Evolutionary conservation across 192 early-diverging fungal genomes (phyloP).

Genomic region (Podila verticillata): DNA sequence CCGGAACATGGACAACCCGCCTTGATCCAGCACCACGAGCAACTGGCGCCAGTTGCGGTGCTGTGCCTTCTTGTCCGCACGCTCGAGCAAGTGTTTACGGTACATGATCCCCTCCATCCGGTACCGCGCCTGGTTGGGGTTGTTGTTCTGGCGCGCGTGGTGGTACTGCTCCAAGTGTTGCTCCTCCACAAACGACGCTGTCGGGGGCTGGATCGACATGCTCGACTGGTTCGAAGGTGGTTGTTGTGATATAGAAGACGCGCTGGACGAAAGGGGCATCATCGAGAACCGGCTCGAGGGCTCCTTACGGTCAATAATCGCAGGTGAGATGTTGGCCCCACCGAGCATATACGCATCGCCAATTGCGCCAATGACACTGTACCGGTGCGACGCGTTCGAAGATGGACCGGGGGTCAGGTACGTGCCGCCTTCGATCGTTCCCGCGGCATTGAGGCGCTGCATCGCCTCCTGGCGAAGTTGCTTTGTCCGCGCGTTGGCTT

Average conservation of each 20-base stretch:
- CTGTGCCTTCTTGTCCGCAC: slow-evolving; percentile 79
- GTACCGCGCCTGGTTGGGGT: slow-evolving; percentile 41
- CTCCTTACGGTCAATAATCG: neutral
- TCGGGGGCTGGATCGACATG: neutral
- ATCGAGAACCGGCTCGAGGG: neutral
- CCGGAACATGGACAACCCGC: slow-evolving; percentile 86
- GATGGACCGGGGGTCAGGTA: neutral
- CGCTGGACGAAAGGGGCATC: neutral
- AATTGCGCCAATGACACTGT: neutral
- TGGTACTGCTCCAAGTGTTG: slow-evolving; percentile 13
- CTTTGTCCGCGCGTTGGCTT: slow-evolving; percentile 16
- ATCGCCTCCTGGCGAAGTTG: slow-evolving; percentile 28
- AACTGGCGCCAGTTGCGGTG: slow-evolving; percentile 89
- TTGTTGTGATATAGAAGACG: neutral
- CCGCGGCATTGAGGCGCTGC: slow-evolving; percentile 12
- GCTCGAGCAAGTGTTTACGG: slow-evolving; percentile 87
- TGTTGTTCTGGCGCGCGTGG: slow-evolving; percentile 5
- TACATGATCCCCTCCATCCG: slow-evolving; percentile 83
- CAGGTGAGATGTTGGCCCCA: neutral
- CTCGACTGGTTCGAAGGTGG: neutral
- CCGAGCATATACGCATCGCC: neutral
- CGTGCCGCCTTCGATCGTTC: neutral
- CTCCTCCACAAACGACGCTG: neutral
- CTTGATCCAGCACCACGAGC: slow-evolving; percentile 75
- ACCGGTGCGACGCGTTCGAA: neutral